phyloP scores from a whole-genome alignment of 2,329 filamentous ascomycete species.

The Scytalidium sp. region DNA sequence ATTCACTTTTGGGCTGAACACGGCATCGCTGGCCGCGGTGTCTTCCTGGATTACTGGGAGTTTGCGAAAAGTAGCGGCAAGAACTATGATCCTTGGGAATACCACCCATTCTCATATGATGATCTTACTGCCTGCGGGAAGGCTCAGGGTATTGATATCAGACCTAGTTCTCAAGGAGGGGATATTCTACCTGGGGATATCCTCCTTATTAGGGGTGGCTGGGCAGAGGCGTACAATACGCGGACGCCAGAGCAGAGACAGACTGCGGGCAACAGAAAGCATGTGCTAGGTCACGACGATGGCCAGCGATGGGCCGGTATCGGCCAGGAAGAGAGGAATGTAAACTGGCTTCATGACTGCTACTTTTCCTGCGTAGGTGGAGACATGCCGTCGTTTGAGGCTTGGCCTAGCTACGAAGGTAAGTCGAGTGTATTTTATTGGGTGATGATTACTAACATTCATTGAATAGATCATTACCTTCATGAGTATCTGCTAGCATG shows the following conservation, averaged over 20 bases:
- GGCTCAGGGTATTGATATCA: slow-evolving; percentile 14
- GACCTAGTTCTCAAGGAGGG: slow-evolving; percentile 36
- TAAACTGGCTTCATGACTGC: slow-evolving; percentile 31
- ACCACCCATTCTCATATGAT: slow-evolving; percentile 8
- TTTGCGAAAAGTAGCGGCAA: slow-evolving; percentile 32
- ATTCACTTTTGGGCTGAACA: slow-evolving; percentile 17
- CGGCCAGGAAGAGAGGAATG: slow-evolving; percentile 37
- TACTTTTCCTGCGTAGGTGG: slow-evolving; percentile 36
- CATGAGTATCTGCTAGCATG: slow-evolving; percentile 13
- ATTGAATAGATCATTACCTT: slow-evolving; percentile 3
- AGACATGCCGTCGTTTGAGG: slow-evolving; percentile 37
- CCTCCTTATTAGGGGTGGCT: slow-evolving; percentile 44
- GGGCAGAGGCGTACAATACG: slow-evolving; percentile 29
- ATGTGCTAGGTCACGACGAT: slow-evolving; percentile 29
- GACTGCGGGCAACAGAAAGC: slow-evolving; percentile 30
- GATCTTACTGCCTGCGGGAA: slow-evolving; percentile 12
- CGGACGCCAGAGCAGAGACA: slow-evolving; percentile 29
- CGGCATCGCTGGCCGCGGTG: slow-evolving; percentile 52
- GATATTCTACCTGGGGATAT: slow-evolving; percentile 46
- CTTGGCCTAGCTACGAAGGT: slow-evolving; percentile 8
- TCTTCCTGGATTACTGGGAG: slow-evolving; percentile 49
- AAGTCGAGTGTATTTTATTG: too few species aligned
- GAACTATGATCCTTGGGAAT: slow-evolving; percentile 23
- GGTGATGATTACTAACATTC: too few species aligned
- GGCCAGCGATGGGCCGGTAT: slow-evolving; percentile 39